Evolutionary conservation across 192 early-diverging fungal species (phyloP), one percentile per base, ranked within the genome.

Genomic region (Backusella parvicylindrica): DNA sequence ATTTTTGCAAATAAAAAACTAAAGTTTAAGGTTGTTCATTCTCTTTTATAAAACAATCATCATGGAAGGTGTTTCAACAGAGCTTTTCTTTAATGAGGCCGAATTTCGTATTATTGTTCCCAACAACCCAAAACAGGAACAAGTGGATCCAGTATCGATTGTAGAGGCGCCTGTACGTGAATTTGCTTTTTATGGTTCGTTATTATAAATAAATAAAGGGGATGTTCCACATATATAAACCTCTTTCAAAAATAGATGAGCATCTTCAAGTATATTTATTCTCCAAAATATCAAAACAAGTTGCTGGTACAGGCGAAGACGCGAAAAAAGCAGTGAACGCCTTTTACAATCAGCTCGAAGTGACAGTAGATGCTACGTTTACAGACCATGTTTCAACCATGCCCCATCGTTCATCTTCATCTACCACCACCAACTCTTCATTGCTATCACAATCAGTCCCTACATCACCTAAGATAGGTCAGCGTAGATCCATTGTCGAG

Each of bases 291-390:
- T 76, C 80, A 7, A 33, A 71, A 1, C 56, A 50, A 16, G 53
- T 77, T 6, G 35, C 75, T 68, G 73, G 82, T 40, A 41, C 81
- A 56, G 71, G 71, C 2, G 49, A 64, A 67, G 67, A 81, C 65
- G 53, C 82, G 49, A 16, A 43, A 11, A 43, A 76, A 53, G 21
- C 79, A 6, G 84, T 81, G 3, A 70, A 77, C 8, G 71, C 76
- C 9, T 84, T 89, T 72, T 89, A 84, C 43, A 67, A 83, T 11
- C 80, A 84, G 33, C 74, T 89, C 7, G 88, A 89, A 68, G 83
- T 89, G 28, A 82, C 84, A 65, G 80, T 87, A 21, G 88, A 89
- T 47, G 88, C 88, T 5, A 81, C 86, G 12, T 78, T 87, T 76
- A 76, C 77, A 1, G 88, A 89, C 37, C 63, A 73, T 30, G 53